These are phyloP conservation scores for Boehmeria nivea DNA, from an alignment of 306 rosid species.

Conservation along the genomic window DNA sequence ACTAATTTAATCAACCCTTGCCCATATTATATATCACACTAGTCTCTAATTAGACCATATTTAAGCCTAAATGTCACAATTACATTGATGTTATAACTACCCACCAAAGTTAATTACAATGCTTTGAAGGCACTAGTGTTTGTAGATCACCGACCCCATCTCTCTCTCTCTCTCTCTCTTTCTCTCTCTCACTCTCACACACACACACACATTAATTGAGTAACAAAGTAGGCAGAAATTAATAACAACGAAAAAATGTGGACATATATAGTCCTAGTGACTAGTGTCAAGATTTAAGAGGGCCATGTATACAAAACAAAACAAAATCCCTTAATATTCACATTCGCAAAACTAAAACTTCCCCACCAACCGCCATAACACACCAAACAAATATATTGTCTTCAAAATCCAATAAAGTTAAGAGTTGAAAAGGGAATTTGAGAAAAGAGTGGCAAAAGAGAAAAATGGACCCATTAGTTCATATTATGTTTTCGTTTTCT, in stretches of 20 bases:
- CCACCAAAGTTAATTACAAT: conserved; percentile 26
- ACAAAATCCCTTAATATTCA: conserved; percentile 29
- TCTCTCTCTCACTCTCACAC: too few relatives aligned
- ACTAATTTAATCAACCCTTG: not conserved
- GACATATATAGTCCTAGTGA: too few relatives aligned
- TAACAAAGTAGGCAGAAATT: too few relatives aligned
- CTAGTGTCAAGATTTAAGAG: not conserved
- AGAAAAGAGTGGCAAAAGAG: conserved; percentile 20
- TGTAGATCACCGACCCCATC: conserved; percentile 40
- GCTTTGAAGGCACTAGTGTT: conserved; percentile 41
- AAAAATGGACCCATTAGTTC: conserved; percentile 31
- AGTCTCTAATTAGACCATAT: not conserved
- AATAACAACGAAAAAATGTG: too few relatives aligned
- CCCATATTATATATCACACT: not conserved
- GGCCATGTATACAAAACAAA: too few relatives aligned
- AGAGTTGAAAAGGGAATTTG: conserved; percentile 3
- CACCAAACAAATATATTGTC: conserved; percentile 9
- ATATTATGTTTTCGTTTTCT: conserved; percentile 70
- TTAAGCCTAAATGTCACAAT: conserved; percentile 8
- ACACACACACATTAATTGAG: conserved; percentile 5
- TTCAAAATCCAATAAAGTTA: conserved; percentile 19
- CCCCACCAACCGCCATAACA: conserved; percentile 43
- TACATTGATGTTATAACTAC: conserved; percentile 32
- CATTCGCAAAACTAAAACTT: conserved; percentile 10
- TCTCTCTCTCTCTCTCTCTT: conserved; percentile 19